phyloP scores from a whole-genome alignment of 768 basidiomycete species.

The Leucogyrophana mollusca region DNA sequence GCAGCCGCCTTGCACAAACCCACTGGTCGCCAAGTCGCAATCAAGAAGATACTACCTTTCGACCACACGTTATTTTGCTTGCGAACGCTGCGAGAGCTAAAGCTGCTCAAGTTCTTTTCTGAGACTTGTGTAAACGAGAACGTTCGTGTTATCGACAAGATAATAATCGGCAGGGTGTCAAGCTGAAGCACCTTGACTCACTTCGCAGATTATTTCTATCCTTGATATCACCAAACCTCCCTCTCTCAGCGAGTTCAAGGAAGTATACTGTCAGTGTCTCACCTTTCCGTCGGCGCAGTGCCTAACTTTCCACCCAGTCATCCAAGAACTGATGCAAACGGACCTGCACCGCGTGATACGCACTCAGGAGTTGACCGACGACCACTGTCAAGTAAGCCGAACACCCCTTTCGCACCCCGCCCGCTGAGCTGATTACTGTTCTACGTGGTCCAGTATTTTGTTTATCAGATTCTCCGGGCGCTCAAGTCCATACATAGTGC shows the following conservation, averaged over 20 bases:
- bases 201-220: slow-evolving; percentile 85
- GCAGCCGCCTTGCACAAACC: slow-evolving; percentile 85
- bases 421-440: neutral
- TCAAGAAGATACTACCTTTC: slow-evolving; percentile 94
- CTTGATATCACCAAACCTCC: slow-evolving; percentile 87
- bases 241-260: slow-evolving; percentile 73
- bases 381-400: slow-evolving; percentile 71
- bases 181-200: too few species aligned
- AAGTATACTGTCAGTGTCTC: slow-evolving; percentile 70
- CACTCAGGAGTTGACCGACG: slow-evolving; percentile 86
- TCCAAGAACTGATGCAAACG: slow-evolving; percentile 89
- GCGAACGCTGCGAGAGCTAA: slow-evolving; percentile 87
- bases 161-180: too few species aligned
- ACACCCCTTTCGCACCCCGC: too few species aligned
- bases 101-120: slow-evolving; percentile 83
- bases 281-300: neutral
- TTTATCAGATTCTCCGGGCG: slow-evolving; percentile 82
- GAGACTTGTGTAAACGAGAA: slow-evolving; percentile 81
- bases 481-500: slow-evolving; percentile 90
- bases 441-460: slow-evolving; percentile 56
- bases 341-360: slow-evolving; percentile 90
- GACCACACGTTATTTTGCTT: slow-evolving; percentile 92
- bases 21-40: slow-evolving; percentile 81
- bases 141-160: slow-evolving; percentile 37
- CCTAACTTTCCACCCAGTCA: slow-evolving; percentile 42